Evolutionary conservation across 2,329 filamentous ascomycete species (phyloP).

Genomic region (Cyclaneusma minus): DNA sequence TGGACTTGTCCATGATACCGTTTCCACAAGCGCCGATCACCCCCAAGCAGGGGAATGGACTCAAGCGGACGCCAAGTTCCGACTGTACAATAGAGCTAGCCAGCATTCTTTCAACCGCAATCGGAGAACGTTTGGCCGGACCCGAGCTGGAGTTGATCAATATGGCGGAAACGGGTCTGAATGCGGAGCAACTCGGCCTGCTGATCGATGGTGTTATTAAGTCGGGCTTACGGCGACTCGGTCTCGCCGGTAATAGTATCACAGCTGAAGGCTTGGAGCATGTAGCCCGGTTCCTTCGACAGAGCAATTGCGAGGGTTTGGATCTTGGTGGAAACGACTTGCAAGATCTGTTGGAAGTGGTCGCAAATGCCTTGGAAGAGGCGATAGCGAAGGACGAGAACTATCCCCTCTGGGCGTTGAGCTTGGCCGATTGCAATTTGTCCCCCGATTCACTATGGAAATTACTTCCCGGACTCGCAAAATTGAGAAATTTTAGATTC

Average conservation of each 20-base stretch:
- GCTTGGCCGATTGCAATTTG: slow-evolving; percentile 74
- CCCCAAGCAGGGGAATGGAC: slow-evolving; percentile 7
- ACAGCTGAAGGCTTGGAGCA: slow-evolving; percentile 60
- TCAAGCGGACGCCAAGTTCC: slow-evolving; percentile 9
- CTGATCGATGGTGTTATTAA: slow-evolving; percentile 73
- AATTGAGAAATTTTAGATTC: slow-evolving; percentile 63
- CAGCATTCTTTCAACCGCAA: slow-evolving; percentile 54
- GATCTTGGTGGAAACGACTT: slow-evolving; percentile 79
- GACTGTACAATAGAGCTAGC: slow-evolving; percentile 16
- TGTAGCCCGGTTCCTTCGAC: slow-evolving; percentile 59
- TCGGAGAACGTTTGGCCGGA: slow-evolving; percentile 64
- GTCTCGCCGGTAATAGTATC: slow-evolving; percentile 70
- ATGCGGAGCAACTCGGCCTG: slow-evolving; percentile 51
- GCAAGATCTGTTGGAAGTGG: slow-evolving; percentile 33
- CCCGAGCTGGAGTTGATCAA: slow-evolving; percentile 67
- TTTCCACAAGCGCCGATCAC: slow-evolving; percentile 40
- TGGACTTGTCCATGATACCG: slow-evolving; percentile 74
- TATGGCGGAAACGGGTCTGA: slow-evolving; percentile 64
- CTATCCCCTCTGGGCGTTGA: slow-evolving; percentile 61
- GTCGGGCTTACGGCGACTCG: slow-evolving; percentile 63
- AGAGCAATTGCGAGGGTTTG: slow-evolving; percentile 69
- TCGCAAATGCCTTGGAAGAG: slow-evolving; percentile 35
- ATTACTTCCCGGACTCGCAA: slow-evolving; percentile 58
- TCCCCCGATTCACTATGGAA: slow-evolving; percentile 55
- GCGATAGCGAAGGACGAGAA: slow-evolving; percentile 32